Base-by-base conservation (phyloP, 805 yeast genomes). In the Barnettozyma wickerhamii region DNA sequence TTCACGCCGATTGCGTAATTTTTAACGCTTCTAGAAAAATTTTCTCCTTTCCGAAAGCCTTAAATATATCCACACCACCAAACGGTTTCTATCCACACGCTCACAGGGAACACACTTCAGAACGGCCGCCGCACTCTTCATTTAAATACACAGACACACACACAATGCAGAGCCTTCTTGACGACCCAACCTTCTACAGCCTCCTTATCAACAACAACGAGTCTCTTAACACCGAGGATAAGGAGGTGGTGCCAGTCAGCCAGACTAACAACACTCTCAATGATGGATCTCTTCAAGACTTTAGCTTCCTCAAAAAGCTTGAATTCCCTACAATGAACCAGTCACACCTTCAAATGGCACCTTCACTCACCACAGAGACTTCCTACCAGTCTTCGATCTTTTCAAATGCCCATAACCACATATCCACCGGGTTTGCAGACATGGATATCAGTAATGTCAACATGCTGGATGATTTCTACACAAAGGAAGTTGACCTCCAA, bases 131-230 rank as follows among this genome's bases (percentile, higher is more conserved):
- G n/a, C n/a, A n/a, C n/a, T n/a, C n/a, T n/a, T n/a, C n/a, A n/a
- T n/a, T n/a, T n/a, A n/a, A n/a, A n/a, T n/a, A n/a, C 26, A 23
- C 26, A 12, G 26, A 9, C 26, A 3, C 26, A 23, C 12, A 23
- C 26, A 23, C 26, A 12, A 53, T 53, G 58, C 53, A 52, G 19
- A 51, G 45, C 21, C 41, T 53, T 7, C 27, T 53, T 7, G 51
- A 50, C 12, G 58, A 53, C 32, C 53, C 56, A 2, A 49, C 48
- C 12, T 53, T 53, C 30, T 52, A 52, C 40, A 42, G 41, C 13
- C 41, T 53, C 12, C 34, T 53, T 17, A 38, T 47, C n/a, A 51
- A 47, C 26, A 51, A 53, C 29, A 37, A 40, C 9, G 49, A 50
- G 15, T 41, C 49, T 3, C 27, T 38, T 4, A 17, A 38, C 7